A percentile compares a stretch with the other conserved stretches of the same genome.
phyloP scores from a whole-genome alignment of 2,329 filamentous ascomycete genomes.

The Clonostachys sp. region DNA sequence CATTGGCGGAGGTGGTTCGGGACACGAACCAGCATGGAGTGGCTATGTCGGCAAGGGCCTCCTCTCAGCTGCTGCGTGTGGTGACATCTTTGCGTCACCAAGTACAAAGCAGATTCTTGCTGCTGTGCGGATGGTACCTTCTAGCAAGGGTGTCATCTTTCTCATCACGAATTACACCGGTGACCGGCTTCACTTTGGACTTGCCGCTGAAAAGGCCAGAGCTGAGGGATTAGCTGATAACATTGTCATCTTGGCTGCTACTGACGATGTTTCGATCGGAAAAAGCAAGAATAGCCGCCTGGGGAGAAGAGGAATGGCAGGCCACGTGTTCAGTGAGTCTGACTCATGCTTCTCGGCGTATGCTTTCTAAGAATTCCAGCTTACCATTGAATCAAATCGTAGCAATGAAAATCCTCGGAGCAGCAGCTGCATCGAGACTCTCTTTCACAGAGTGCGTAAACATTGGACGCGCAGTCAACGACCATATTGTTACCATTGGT shows the following conservation, averaged over 20 bases:
- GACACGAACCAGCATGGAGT: slow-evolving; percentile 69
- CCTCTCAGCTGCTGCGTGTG: slow-evolving; percentile 64
- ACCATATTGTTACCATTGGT: slow-evolving; percentile 63
- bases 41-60: slow-evolving; percentile 68
- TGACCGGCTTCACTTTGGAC: slow-evolving; percentile 69
- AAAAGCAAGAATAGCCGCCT: slow-evolving; percentile 63
- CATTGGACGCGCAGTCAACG: slow-evolving; percentile 50
- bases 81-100: slow-evolving; percentile 72
- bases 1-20: slow-evolving; percentile 58
- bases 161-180: slow-evolving; percentile 75
- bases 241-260: slow-evolving; percentile 67
- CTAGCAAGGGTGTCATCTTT: slow-evolving; percentile 58
- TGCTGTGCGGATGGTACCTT: slow-evolving; percentile 58
- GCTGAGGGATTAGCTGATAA: slow-evolving; percentile 44
- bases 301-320: slow-evolving; percentile 67
- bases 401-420: slow-evolving; percentile 65
- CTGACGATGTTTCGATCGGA: slow-evolving; percentile 70
- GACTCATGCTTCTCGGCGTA: slow-evolving; percentile 37
- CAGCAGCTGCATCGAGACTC: slow-evolving; percentile 55
- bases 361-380: slow-evolving; percentile 16
- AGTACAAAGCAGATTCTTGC: slow-evolving; percentile 65
- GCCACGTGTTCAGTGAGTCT: slow-evolving; percentile 44
- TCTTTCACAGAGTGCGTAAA: slow-evolving; percentile 51
- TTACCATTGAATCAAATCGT: background rate
- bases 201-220: slow-evolving; percentile 70